These are phyloP conservation scores for Trichosporon sp. DNA, from an alignment of 1,284 basidiomycete genomes.

Conservation along the genomic window DNA sequence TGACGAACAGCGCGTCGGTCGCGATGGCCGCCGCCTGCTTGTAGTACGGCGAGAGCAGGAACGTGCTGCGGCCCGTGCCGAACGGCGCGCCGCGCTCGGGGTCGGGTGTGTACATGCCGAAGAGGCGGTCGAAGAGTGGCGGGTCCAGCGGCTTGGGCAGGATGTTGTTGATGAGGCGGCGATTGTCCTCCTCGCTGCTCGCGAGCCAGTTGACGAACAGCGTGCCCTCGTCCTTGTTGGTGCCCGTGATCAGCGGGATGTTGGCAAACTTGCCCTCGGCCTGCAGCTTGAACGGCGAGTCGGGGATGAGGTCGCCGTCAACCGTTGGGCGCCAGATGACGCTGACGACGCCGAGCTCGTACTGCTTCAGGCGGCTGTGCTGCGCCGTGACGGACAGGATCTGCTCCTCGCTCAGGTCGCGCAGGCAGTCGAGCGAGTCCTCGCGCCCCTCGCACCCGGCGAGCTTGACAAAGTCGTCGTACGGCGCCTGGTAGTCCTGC, in stretches of 20 bases:
- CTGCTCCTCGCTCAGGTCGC: neutral
- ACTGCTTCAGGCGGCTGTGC: neutral
- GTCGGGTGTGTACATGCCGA: neutral
- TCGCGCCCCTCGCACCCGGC: slow-evolving; percentile 22
- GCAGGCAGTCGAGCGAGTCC: neutral
- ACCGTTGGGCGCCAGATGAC: slow-evolving; percentile 15
- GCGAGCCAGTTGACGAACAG: slow-evolving; percentile 16
- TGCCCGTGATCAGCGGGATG: slow-evolving; percentile 32
- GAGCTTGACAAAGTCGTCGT: slow-evolving; percentile 31
- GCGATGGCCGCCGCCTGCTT: slow-evolving; percentile 33
- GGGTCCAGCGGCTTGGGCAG: neutral
- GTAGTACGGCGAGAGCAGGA: slow-evolving; percentile 24
- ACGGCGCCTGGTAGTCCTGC: slow-evolving; percentile 34
- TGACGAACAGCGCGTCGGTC: slow-evolving; percentile 35
- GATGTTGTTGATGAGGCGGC: neutral
- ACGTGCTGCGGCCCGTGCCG: slow-evolving; percentile 41
- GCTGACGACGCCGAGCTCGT: neutral
- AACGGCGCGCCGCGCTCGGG: slow-evolving; percentile 31
- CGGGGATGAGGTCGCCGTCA: slow-evolving; percentile 26
- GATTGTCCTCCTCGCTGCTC: neutral
- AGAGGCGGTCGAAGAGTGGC: neutral
- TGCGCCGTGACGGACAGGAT: neutral
- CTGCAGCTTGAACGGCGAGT: slow-evolving; percentile 21
- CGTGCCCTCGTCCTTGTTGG: slow-evolving; percentile 25
- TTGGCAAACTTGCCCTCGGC: slow-evolving; percentile 19